Evolutionary conservation across 257 asterid genomes (phyloP), one percentile per base, ranked within the genome.

Genomic region (Knoxia roxburghii): DNA sequence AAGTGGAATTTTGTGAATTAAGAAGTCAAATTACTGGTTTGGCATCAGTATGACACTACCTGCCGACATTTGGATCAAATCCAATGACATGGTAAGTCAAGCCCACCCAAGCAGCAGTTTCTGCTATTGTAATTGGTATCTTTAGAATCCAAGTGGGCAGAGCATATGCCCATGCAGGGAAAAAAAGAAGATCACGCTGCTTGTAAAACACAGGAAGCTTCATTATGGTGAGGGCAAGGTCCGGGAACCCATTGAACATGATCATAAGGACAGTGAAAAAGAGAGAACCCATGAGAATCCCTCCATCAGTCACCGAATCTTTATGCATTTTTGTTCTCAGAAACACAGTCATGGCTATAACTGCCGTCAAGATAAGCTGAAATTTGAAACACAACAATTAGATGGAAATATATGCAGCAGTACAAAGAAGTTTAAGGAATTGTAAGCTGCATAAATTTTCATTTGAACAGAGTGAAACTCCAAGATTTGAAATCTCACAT

Each of bases 181-280:
- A 93, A 76, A 93, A 86, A 17, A 59, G 89, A 45, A 89, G 73
- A 74, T 93, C 97, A 64, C 97, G 77, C 48, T 93, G 98, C 84
- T 90, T 93, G 83, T 93, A 93, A 70, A 93, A 81, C 45, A 87
- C 85, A 7, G 98, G 96, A 75, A 93, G 95, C 85, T 86, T 93
- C 40, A 85, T 72, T 68, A 90, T 85, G 78, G 85, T 79, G 84
- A 89, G 84, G 2, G 96, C 84, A 51, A 89, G 89, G 82, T 93
- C 98, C 78, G 87, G 74, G 55, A 85, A 85, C 59, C 98, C 98
- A 73, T 90, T 90, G 75, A 90, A 93, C 76, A 89, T 90, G 73
- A 90, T 80, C 86, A 85, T 86, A 48, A 93, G 86, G 56, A 88
- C 76, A 13, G 86, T 82, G 68, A 81, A 93, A 82, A 86, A 90